Percentiles rank a stretch among this genome's conserved stretches.
phyloP scores from a whole-genome alignment of 495 filamentous ascomycete genomes.

The Acidiella bohemica region DNA sequence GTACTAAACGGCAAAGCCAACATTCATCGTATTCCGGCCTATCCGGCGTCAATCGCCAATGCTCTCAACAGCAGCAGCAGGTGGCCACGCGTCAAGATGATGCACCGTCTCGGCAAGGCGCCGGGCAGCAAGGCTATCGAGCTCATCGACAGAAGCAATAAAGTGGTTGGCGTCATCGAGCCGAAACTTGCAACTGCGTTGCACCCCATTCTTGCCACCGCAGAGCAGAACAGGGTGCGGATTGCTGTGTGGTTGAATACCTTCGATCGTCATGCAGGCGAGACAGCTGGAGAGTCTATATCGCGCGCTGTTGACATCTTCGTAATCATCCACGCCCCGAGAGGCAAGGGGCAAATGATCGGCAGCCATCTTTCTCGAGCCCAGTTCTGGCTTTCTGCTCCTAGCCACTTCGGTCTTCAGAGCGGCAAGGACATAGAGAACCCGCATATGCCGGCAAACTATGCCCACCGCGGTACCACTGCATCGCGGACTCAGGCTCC shows the following conservation, averaged over 20 bases:
- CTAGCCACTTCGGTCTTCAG: conserved; percentile 10
- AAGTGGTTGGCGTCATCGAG: conserved; percentile 2
- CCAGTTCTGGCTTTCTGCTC: conserved; percentile 53
- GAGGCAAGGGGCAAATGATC: conserved; percentile 45
- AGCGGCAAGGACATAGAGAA: conserved; percentile 31
- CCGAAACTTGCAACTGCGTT: conserved; percentile 3
- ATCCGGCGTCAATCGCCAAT: not conserved
- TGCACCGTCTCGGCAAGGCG: not conserved
- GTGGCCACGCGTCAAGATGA: conserved; percentile 7
- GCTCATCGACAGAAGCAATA: not conserved
- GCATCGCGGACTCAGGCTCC: too few species aligned
- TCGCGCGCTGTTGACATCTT: conserved; percentile 44
- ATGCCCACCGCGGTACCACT: too few species aligned
- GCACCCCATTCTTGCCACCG: conserved; percentile 3
- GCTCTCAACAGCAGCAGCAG: not conserved
- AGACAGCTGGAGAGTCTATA: conserved; percentile 42
- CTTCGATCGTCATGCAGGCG: conserved; percentile 41
- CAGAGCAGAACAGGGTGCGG: conserved; percentile 36
- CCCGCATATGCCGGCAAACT: conserved; percentile 44
- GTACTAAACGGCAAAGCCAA: conserved; percentile 21
- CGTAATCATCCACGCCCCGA: conserved; percentile 69
- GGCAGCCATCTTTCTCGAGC: conserved; percentile 51
- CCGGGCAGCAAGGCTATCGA: conserved; percentile 7
- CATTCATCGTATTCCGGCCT: conserved; percentile 3
- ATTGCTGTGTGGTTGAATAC: conserved; percentile 52